Evolutionary conservation across 805 yeast genomes (phyloP).

Genomic region (Wickerhamomyces mucosus): DNA sequence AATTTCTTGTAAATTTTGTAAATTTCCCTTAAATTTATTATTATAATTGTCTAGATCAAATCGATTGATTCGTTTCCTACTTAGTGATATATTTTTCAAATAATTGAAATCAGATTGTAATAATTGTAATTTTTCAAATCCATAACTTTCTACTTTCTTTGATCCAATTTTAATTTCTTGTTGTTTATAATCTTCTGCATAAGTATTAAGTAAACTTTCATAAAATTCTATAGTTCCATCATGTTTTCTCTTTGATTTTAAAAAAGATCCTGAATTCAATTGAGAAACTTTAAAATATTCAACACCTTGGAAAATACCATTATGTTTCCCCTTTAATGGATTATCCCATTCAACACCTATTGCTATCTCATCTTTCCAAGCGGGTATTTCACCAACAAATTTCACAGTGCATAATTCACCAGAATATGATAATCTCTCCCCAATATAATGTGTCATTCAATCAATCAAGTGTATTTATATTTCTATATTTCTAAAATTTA

Average conservation of each 20-base stretch:
- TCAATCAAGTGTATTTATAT: too few species aligned
- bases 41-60: slow-evolving; percentile 7
- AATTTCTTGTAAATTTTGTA: slow-evolving; percentile 32
- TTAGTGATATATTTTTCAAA: slow-evolving; percentile 42
- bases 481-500: too few species aligned
- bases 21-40: slow-evolving; percentile 1
- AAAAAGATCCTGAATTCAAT: slow-evolving; percentile 48
- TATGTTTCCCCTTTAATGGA: slow-evolving; percentile 56
- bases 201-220: slow-evolving; percentile 41
- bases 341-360: slow-evolving; percentile 88
- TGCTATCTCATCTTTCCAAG: slow-evolving; percentile 51
- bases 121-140: slow-evolving; percentile 48
- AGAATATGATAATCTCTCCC: slow-evolving; percentile 25
- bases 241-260: slow-evolving; percentile 34
- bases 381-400: slow-evolving; percentile 49
- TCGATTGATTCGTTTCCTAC: slow-evolving; percentile 26
- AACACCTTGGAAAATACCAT: slow-evolving; percentile 47
- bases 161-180: slow-evolving; percentile 38
- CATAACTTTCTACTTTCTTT: slow-evolving; percentile 53
- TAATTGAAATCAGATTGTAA: slow-evolving; percentile 36
- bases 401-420: slow-evolving; percentile 53
- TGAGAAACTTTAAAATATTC: slow-evolving; percentile 38
- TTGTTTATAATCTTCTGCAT: slow-evolving; percentile 28
- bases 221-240: slow-evolving; percentile 27
- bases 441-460: slow-evolving; percentile 3